These are phyloP conservation scores for Medicago lupulina DNA, from an alignment of 306 rosid genomes.

Conservation along the genomic window DNA sequence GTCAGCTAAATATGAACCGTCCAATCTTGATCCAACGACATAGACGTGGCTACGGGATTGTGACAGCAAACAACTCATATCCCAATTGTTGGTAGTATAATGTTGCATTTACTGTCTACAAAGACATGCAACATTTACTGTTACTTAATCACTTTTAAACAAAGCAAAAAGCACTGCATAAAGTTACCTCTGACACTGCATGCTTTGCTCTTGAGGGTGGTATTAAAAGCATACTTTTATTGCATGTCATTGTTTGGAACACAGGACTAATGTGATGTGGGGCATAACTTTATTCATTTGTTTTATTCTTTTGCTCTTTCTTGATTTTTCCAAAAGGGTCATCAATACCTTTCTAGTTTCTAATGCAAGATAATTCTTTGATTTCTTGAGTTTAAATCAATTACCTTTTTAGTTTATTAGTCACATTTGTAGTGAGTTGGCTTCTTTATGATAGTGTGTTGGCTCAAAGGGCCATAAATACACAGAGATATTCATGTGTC, in stretches of 20 bases:
- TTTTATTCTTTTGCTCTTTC: neutral
- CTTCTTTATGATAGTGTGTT: slow-evolving; percentile 42
- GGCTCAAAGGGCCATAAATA: slow-evolving; percentile 32
- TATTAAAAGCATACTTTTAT: slow-evolving; percentile 49
- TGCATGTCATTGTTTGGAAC: slow-evolving; percentile 52
- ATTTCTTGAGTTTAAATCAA: slow-evolving; percentile 50
- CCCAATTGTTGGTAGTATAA: neutral
- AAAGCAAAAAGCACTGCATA: slow-evolving; percentile 49
- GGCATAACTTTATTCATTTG: slow-evolving; percentile 29
- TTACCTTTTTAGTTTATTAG: slow-evolving; percentile 47
- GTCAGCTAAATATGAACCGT: neutral
- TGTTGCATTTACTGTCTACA: slow-evolving; percentile 21
- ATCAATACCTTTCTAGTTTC: slow-evolving; percentile 45
- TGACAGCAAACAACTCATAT: no score
- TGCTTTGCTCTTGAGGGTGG: slow-evolving; percentile 43
- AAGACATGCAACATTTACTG: slow-evolving; percentile 24
- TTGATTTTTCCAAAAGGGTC: slow-evolving; percentile 31
- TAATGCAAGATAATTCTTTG: slow-evolving; percentile 38
- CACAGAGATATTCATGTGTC: slow-evolving; percentile 25
- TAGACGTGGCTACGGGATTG: no score
- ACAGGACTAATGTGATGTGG: slow-evolving; percentile 48
- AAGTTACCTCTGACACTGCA: slow-evolving; percentile 47
- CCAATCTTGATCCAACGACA: neutral
- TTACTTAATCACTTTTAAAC: slow-evolving; percentile 29
- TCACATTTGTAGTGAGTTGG: slow-evolving; percentile 51